Percentiles rank a stretch among this genome's conserved stretches.
These are phyloP conservation scores for Xerocomus spinulosus DNA, from an alignment of 768 basidiomycete genomes.

Conservation along the genomic window DNA sequence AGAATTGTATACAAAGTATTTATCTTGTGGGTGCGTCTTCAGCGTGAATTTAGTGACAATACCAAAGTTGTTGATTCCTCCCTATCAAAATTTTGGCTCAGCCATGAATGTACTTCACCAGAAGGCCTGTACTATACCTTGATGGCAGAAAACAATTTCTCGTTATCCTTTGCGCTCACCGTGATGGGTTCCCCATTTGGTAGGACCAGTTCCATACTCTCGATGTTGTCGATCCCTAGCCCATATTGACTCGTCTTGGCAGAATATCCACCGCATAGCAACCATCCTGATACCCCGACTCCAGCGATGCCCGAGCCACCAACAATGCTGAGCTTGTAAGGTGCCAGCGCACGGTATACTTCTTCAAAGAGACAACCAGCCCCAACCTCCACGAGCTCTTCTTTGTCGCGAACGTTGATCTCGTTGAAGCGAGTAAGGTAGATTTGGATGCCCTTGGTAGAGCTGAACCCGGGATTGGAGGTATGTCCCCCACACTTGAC, in stretches of 20 bases:
- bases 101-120: background rate
- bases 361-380: slow-evolving; percentile 28
- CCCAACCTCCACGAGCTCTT: slow-evolving; percentile 16
- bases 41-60: slow-evolving; percentile 26
- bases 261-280: slow-evolving; percentile 35
- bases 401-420: slow-evolving; percentile 2
- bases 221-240: slow-evolving; percentile 32
- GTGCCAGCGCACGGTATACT: slow-evolving; percentile 20
- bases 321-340: slow-evolving; percentile 14
- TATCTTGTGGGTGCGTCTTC: slow-evolving; percentile 11
- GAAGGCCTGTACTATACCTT: background rate
- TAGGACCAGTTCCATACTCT: slow-evolving; percentile 24
- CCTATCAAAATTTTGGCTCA: slow-evolving; percentile 2
- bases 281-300: slow-evolving; percentile 32
- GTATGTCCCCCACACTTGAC: slow-evolving; percentile 34
- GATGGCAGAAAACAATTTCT: slow-evolving; percentile 5
- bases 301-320: slow-evolving; percentile 21
- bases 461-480: slow-evolving; percentile 28
- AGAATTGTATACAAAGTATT: slow-evolving; percentile 7
- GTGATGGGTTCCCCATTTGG: slow-evolving; percentile 21
- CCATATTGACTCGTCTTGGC: slow-evolving; percentile 32
- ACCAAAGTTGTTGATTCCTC: slow-evolving; percentile 28
- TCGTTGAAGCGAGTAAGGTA: slow-evolving; percentile 24
- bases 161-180: slow-evolving; percentile 1
- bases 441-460: slow-evolving; percentile 30